Base-by-base conservation (phyloP, 305 asterid genomes). In the Fraxinus platypoda region DNA sequence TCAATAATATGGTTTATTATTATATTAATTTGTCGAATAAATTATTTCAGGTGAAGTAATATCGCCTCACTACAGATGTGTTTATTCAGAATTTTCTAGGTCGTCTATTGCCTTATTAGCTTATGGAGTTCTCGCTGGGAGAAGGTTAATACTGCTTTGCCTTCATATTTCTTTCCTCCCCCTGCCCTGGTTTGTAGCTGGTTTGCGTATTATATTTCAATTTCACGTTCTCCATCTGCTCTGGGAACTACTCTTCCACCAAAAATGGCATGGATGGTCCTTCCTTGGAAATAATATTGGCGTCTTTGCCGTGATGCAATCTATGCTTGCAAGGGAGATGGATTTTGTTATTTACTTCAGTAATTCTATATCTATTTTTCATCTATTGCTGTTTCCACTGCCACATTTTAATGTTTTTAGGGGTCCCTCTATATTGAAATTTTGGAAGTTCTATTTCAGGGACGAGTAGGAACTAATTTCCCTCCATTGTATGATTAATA, bases 281-380 rank as follows among this genome's bases (percentile, higher is more conserved):
- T 96, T 6, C 91, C 95, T 3, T 94, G 87, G 87, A 94, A 85
- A 82, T 94, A 91, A 81, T 94, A 92, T 81, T 94, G 98, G 98
- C 81, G 70, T 80, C 88, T 94, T 82, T 90, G 98, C 86, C 85
- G 82, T 57, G 88, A 90, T 78, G 90, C 95, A 6, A 82, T 96
- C 46, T 90, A 87, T 66, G 87, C 91, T 0, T 92, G 98, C 90
- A 84, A 87, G 85, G 77, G 78, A 72, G 84, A 89, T 84, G 80
- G 86, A 33, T 82, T 34, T 30, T 77, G 74, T 19, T 77, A 78
- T 79, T 81, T 43, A 38, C 84, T 9, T 73, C 34, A 23, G 37
- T 77, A 75, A 34, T 78, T 68, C 31, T 52, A 73, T 25, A 73
- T 17, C 68, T n/a, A 21, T 64, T 73, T 52, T 41, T 66, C 49